Evolutionary conservation across 2,329 filamentous ascomycete species (phyloP).

Genomic region (Phialocephala sp.): DNA sequence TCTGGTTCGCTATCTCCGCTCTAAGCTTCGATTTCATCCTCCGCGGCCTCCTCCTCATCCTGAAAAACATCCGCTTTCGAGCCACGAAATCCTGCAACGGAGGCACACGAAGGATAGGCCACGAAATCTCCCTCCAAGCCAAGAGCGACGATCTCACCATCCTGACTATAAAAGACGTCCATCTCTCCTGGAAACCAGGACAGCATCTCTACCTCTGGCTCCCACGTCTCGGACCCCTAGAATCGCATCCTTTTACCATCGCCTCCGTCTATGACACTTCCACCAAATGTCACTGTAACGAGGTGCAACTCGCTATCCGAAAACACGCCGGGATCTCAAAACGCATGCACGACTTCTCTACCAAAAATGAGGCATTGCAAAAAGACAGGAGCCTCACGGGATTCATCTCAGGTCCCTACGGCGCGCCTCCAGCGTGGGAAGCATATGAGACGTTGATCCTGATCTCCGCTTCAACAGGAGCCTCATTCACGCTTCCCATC

Average conservation of each 20-base stretch:
- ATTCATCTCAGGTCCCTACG: slow-evolving; percentile 63
- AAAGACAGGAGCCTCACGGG: slow-evolving; percentile 45
- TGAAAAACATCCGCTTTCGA: slow-evolving; percentile 57
- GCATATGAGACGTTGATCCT: slow-evolving; percentile 64
- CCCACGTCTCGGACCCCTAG: slow-evolving; percentile 57
- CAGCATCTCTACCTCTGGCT: slow-evolving; percentile 68
- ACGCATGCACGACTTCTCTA: slow-evolving; percentile 55
- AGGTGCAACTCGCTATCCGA: slow-evolving; percentile 64
- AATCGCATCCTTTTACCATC: slow-evolving; percentile 67
- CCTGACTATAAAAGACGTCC: slow-evolving; percentile 63
- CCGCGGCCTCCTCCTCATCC: slow-evolving; percentile 50
- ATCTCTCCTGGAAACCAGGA: slow-evolving; percentile 63
- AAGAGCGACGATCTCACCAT: slow-evolving; percentile 60
- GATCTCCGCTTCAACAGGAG: slow-evolving; percentile 67
- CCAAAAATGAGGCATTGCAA: slow-evolving; percentile 43
- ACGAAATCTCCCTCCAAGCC: slow-evolving; percentile 55
- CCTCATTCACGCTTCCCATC: slow-evolving; percentile 65
- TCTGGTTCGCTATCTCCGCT: slow-evolving; percentile 70
- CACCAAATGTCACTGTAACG: slow-evolving; percentile 48
- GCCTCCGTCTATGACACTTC: slow-evolving; percentile 59
- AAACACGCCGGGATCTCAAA: slow-evolving; percentile 63
- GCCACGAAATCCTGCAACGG: slow-evolving; percentile 30
- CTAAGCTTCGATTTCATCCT: slow-evolving; percentile 66
- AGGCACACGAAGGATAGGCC: slow-evolving; percentile 52
- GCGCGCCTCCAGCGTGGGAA: slow-evolving; percentile 60